phyloP scores from a whole-genome alignment of 2,329 filamentous ascomycete genomes.

The Xylariaceae sp. region DNA sequence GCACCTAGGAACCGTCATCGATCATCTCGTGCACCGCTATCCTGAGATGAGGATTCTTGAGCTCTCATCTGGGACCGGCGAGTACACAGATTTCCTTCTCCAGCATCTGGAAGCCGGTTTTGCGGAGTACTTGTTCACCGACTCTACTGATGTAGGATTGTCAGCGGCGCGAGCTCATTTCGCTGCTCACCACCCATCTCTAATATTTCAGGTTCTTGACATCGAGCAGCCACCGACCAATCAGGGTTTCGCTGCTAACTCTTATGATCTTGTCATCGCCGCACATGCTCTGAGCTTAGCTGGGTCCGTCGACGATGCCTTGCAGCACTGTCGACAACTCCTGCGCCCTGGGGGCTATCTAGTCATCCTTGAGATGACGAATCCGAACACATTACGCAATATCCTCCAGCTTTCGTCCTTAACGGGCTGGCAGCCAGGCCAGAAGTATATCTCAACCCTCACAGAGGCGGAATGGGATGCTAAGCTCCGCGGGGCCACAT shows the following conservation, averaged over 20 bases:
- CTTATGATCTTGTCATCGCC: constrained; percentile 34
- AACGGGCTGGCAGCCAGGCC: too few species aligned
- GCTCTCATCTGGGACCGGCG: constrained; percentile 39
- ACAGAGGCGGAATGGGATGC: constrained; percentile 8
- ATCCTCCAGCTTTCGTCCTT: too few species aligned
- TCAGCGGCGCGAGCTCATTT: too few species aligned
- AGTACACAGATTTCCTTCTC: constrained; percentile 35
- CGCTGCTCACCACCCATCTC: too few species aligned
- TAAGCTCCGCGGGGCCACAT: constrained; percentile 3
- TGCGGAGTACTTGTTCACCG: constrained; percentile 41
- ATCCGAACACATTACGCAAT: constrained; percentile 6
- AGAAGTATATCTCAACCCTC: constrained; percentile 7
- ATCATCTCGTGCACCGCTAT: constrained; percentile 28
- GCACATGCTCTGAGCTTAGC: constrained; percentile 32
- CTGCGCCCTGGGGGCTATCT: constrained; percentile 38
- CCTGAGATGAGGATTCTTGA: constrained; percentile 35
- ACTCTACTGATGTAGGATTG: too few species aligned
- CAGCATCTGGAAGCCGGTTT: constrained; percentile 28
- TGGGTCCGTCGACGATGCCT: constrained; percentile 16
- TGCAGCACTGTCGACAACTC: constrained; percentile 28
- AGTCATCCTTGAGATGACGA: constrained; percentile 15
- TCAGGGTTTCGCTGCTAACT: constrained; percentile 29
- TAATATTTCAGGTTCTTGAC: too few species aligned
- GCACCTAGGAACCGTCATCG: constrained; percentile 26
- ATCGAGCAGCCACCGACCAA: constrained; percentile 22